Base-by-base conservation (phyloP, 1,139 yeast species). In the Kodamaea fungicola region DNA sequence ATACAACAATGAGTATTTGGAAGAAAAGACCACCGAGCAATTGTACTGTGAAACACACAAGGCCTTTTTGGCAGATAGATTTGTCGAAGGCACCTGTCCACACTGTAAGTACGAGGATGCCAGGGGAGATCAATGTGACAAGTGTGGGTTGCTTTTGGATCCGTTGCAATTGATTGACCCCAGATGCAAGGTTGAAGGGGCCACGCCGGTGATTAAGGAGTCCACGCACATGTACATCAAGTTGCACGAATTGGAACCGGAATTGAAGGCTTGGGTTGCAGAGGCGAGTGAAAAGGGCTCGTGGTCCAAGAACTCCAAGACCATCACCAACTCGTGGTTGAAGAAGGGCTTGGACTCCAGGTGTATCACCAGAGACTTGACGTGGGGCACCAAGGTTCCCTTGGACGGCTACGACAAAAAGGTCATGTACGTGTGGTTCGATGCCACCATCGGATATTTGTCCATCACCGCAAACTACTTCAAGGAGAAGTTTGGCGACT, bases 381-480 rank as follows among this genome's bases (percentile, higher is more conserved):
- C 81, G 38, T 92, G 99, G 99, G 99, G 99, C 59, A 89, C 96
- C 7, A 97, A 97, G 3, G 97, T 92, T 25, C 98, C 98, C 35
- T 68, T 86, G 48, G 80, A 85, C 48, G 80, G 78, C 32, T 92
- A 75, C 67, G 80, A 83, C 49, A 82, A 88, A 37, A 92, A 92
- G 66, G 98, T 92, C 10, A 71, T 92, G 55, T 92, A 92, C 57
- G 99, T 92, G 43, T 92, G 99, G 99, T 92, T 92, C 51, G 99
- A 92, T 66, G 99, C 99, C 32, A 79, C 96, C 33, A 90, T 92
- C 51, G 99, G 99, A 31, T 92, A 92, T 60, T 81, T 90, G 44
- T 88, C 97, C 38, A 92, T 92, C 54, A 94, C 99, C 29, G 97
- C 97, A 24, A 85, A 84, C 62, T 94, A 90, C 64, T 83, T 89